phyloP scores from a whole-genome alignment of 306 rosid species.

The Fragaria iinumae region DNA sequence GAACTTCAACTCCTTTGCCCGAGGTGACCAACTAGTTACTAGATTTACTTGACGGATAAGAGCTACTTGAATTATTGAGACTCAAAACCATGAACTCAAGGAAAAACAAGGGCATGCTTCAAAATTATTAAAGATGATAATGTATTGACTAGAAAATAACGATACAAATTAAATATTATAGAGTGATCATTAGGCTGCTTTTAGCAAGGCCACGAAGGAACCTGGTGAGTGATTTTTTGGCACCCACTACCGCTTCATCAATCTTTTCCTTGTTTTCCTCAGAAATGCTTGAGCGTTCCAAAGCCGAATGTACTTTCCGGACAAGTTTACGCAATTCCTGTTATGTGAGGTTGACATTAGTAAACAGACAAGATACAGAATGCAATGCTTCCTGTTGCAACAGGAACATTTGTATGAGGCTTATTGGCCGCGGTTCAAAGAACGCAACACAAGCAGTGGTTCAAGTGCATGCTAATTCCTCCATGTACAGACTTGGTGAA shows the following conservation, averaged over 20 bases:
- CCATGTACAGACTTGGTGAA: background rate
- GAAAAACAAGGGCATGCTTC: background rate
- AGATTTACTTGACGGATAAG: background rate
- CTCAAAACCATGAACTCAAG: background rate
- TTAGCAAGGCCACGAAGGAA: slow-evolving; percentile 63
- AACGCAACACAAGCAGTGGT: background rate
- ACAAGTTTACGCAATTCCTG: slow-evolving; percentile 91
- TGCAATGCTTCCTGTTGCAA: background rate
- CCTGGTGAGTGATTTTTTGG: slow-evolving; percentile 60
- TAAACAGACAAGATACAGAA: slow-evolving; percentile 1
- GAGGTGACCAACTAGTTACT: background rate
- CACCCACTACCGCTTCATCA: slow-evolving; percentile 36
- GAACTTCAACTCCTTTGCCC: background rate
- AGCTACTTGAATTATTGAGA: background rate
- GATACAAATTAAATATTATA: slow-evolving; percentile 3
- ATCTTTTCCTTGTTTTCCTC: slow-evolving; percentile 50
- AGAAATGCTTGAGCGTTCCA: slow-evolving; percentile 35
- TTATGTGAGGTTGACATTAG: slow-evolving; percentile 16
- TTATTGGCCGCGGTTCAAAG: background rate
- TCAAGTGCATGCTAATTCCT: background rate
- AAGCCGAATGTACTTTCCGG: slow-evolving; percentile 48
- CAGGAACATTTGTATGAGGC: background rate
- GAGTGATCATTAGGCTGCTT: slow-evolving; percentile 38
- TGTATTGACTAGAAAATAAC: background rate
- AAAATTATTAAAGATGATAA: background rate